Base-by-base conservation (phyloP, 208 protist species). In the Histomonas meleagridis region DNA sequence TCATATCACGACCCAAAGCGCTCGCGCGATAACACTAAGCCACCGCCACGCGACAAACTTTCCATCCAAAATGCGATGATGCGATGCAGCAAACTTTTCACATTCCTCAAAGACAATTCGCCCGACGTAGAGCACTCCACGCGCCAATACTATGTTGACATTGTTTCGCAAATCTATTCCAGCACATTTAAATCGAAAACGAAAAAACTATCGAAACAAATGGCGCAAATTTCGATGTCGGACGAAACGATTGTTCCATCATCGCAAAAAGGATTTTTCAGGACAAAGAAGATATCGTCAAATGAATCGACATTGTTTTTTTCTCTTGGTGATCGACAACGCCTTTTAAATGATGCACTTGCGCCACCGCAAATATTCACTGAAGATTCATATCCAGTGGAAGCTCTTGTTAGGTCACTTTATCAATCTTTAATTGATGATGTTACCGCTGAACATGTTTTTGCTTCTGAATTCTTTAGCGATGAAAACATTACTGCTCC, bases 151-250 rank as follows among this genome's bases (percentile, higher is more conserved):
- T 86, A 86, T 46, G 18, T 55, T 0, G 76, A 86, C 38, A n/a
- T 49, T 55, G 14, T 86, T 12, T 86, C 76, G 38, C 51, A 55
- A 86, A n/a, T 86, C 16, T 86, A 86, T 16, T 16, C 38, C 1
- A 46, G 55, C 9, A 48, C 38, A 0, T 86, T 51, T n/a, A 51
- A 55, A 35, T 43, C n/a, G 7, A 86, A 26, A 14, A 57, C 40
- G 16, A 86, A 86, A 48, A 51, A 28, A 9, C 55, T 46, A n/a
- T 3, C 46, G 0, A 23, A 48, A 18, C 43, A 86, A 86, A 86
- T 86, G 76, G 76, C 76, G 4, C 76, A 86, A 86, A 86, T 86
- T 35, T 86, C 76, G 38, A 86, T 86, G 76, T 86, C 76, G 0
- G 46, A 40, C 2, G 76, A 86, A 86, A 86, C 76, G 0, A 86